A percentile compares a stretch with the other conserved stretches of the same genome.
Conservation (phyloP, 148 eudicot species). For the Fagopyrum homotropicum region DNA sequence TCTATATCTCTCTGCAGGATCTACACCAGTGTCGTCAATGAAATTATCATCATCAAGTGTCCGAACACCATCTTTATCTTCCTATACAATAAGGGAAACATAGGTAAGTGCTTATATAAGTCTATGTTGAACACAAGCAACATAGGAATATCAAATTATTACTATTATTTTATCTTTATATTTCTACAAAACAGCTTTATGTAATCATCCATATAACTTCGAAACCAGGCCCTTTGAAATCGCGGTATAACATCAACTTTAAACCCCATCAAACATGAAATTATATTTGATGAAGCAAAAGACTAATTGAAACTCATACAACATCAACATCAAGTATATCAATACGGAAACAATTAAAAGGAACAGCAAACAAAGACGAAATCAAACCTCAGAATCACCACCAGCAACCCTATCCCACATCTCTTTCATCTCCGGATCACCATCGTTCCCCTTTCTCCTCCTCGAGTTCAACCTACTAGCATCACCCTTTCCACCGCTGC, state of each 20-base stretch:
- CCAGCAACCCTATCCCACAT: slow-evolving; percentile 98
- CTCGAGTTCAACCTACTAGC: slow-evolving; percentile 42
- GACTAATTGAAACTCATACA: background rate
- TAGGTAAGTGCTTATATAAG: background rate
- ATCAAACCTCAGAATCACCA: slow-evolving; percentile 76
- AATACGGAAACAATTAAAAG: background rate
- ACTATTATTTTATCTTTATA: background rate
- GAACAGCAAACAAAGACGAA: background rate
- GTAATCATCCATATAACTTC: background rate
- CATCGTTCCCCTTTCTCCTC: slow-evolving; percentile 42
- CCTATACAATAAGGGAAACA: slow-evolving; percentile 34
- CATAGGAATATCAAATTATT: background rate
- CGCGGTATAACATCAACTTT: background rate
- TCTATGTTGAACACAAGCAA: background rate
- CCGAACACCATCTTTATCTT: slow-evolving; percentile 64
- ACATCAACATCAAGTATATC: background rate
- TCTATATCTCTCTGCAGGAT: slow-evolving; percentile 67
- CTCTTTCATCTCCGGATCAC: slow-evolving; percentile 78
- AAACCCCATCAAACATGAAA: background rate
- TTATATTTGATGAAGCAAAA: no score
- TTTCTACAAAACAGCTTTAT: background rate
- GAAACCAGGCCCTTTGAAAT: background rate
- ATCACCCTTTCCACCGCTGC: slow-evolving; percentile 23
- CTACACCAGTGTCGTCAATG: slow-evolving; percentile 84
- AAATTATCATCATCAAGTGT: slow-evolving; percentile 85